These are phyloP conservation scores for Pythium coloratum DNA, from an alignment of 352 stramenopile genomes.

Conservation along the genomic window DNA sequence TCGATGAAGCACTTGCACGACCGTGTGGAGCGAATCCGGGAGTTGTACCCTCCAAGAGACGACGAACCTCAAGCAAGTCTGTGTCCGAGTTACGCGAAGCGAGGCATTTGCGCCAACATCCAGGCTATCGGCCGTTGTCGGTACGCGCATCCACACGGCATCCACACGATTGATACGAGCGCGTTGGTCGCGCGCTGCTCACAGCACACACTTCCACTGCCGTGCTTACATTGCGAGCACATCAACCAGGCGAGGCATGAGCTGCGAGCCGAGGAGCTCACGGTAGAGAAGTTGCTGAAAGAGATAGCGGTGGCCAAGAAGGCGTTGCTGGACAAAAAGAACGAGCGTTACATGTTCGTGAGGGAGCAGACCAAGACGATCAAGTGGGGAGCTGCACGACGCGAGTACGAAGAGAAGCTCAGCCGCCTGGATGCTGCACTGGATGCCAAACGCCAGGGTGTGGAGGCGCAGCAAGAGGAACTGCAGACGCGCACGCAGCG, in stretches of 20 bases:
- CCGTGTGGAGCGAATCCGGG: conserved; percentile 40
- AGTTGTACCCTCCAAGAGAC: conserved; percentile 41
- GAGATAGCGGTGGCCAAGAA: conserved; percentile 38
- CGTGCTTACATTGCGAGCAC: conserved; percentile 60
- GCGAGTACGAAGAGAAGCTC: conserved; percentile 43
- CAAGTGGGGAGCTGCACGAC: conserved; percentile 64
- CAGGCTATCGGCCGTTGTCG: conserved; percentile 60
- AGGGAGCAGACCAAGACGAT: conserved; percentile 42
- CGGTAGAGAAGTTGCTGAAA: conserved; percentile 32
- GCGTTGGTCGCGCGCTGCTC: conserved; percentile 41
- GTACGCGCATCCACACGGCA: conserved; percentile 50
- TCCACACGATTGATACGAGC: conserved; percentile 58
- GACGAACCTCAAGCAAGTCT: conserved; percentile 22
- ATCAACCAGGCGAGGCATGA: conserved; percentile 30
- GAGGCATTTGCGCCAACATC: conserved; percentile 60
- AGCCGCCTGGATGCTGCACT: conserved; percentile 34
- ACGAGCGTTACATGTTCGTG: conserved; percentile 41
- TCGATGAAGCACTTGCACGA: conserved; percentile 48
- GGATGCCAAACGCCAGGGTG: conserved; percentile 8
- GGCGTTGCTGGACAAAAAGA: conserved; percentile 47
- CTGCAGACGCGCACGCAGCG: conserved; percentile 6
- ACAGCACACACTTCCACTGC: conserved; percentile 54
- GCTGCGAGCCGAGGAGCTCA: conserved; percentile 21
- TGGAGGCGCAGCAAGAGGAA: conserved; percentile 27
- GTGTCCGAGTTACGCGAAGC: conserved; percentile 49